Conservation (phyloP, 2,329 filamentous ascomycete genomes). For the Alternaria angustiovoidea region DNA sequence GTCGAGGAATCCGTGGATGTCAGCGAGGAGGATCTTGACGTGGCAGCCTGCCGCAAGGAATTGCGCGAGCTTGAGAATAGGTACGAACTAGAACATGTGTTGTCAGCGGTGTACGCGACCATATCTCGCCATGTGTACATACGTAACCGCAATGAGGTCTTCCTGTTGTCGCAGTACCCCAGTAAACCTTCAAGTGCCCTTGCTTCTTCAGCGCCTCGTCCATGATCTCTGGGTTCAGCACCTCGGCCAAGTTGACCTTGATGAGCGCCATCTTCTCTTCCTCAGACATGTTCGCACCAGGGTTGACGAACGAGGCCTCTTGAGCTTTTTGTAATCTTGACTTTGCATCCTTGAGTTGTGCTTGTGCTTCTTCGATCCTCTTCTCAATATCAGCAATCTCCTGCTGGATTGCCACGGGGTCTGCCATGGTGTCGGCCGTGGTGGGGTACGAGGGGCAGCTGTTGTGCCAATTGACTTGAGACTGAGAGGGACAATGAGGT, state of each 20-base stretch:
- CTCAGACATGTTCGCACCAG: constrained; percentile 50
- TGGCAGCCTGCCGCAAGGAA: constrained; percentile 85
- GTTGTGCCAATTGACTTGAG: constrained; percentile 18
- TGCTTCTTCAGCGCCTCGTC: constrained; percentile 72
- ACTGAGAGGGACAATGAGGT: background rate
- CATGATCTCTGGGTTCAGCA: constrained; percentile 85
- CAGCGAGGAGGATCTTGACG: constrained; percentile 76
- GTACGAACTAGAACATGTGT: constrained; percentile 66
- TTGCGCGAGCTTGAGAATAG: constrained; percentile 88
- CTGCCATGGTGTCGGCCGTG: constrained; percentile 45
- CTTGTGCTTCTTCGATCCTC: constrained; percentile 41
- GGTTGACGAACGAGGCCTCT: constrained; percentile 26
- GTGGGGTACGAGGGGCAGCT: constrained; percentile 39
- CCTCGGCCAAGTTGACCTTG: constrained; percentile 79
- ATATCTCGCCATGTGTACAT: constrained; percentile 13
- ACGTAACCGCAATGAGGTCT: constrained; percentile 84
- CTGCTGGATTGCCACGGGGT: constrained; percentile 40
- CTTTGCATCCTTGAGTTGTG: constrained; percentile 43
- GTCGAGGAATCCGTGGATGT: constrained; percentile 76
- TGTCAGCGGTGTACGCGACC: constrained; percentile 18
- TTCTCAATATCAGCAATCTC: constrained; percentile 46
- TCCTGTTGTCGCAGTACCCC: constrained; percentile 88
- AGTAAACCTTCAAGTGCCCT: constrained; percentile 80
- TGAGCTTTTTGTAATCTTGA: constrained; percentile 37
- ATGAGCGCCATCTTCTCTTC: constrained; percentile 78